Evolutionary conservation across 768 basidiomycete genomes (phyloP).

Genomic region (Rickenella mellea): DNA sequence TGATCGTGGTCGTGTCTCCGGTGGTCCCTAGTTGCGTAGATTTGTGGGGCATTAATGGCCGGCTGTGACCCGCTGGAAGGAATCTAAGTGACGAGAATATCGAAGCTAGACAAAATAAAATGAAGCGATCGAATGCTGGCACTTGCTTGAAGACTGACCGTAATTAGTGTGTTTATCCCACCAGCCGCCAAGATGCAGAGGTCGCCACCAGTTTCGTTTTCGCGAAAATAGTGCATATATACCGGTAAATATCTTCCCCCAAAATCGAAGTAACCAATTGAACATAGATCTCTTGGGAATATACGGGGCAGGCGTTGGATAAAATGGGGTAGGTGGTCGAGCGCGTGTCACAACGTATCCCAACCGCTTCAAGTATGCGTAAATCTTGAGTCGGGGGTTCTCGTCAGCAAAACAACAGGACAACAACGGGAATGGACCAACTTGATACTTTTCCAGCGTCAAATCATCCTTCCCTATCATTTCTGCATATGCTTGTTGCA

Average conservation of each 20-base stretch:
- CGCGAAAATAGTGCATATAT: conserved; percentile 18
- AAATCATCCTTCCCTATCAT: conserved; percentile 76
- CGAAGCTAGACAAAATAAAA: conserved; percentile 33
- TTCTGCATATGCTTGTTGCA: conserved; percentile 81
- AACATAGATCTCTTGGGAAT: conserved; percentile 21
- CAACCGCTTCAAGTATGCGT: conserved; percentile 82
- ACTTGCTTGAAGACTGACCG: conserved; percentile 25
- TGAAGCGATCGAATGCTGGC: conserved; percentile 33
- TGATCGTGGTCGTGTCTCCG: conserved; percentile 1
- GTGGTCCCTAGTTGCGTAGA: conserved; percentile 10
- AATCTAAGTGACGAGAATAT: conserved; percentile 65
- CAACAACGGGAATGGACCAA: conserved; percentile 19
- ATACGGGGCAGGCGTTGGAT: conserved; percentile 37
- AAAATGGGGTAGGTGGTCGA: conserved; percentile 43
- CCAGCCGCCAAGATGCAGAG: conserved; percentile 39
- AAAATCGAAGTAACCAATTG: conserved; percentile 26
- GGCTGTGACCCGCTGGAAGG: conserved; percentile 54
- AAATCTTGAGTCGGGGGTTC: conserved; percentile 48
- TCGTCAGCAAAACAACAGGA: background rate
- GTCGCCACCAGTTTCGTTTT: conserved; percentile 59
- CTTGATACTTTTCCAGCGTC: conserved; percentile 84
- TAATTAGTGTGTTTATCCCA: conserved; percentile 42
- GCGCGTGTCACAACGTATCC: conserved; percentile 87
- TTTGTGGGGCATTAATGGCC: conserved; percentile 36
- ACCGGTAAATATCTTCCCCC: conserved; percentile 15